Evolutionary conservation across 768 basidiomycete species (phyloP).

Genomic region (Pleurotus platypus): DNA sequence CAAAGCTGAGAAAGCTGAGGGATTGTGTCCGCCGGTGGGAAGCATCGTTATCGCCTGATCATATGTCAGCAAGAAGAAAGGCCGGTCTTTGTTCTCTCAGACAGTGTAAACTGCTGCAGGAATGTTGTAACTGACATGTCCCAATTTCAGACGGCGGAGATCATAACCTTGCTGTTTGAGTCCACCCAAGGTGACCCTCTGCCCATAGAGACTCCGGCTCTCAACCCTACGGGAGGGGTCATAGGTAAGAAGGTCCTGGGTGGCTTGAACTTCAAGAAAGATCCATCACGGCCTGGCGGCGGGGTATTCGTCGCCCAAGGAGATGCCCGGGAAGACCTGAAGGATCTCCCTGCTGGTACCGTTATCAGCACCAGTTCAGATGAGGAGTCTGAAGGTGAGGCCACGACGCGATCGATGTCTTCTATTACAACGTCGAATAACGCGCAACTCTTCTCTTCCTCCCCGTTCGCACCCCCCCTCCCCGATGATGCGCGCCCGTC

Average conservation of each 20-base stretch:
- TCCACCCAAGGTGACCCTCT: conserved; percentile 76
- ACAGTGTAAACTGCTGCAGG: conserved; percentile 5
- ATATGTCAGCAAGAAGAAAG: conserved; percentile 94
- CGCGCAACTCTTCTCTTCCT: conserved; percentile 27
- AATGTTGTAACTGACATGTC: neutral
- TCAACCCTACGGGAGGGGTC: conserved; percentile 79
- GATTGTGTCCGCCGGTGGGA: conserved; percentile 91
- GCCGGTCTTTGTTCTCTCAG: conserved; percentile 31
- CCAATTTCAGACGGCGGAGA: conserved; percentile 74
- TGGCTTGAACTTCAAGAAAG: conserved; percentile 71
- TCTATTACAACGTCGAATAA: conserved; percentile 15
- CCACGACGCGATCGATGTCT: conserved; percentile 15
- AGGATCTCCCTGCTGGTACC: conserved; percentile 55
- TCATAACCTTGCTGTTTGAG: conserved; percentile 87
- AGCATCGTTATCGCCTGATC: conserved; percentile 79
- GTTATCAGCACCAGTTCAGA: conserved; percentile 42
- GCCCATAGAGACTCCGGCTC: conserved; percentile 53
- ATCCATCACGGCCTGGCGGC: conserved; percentile 78
- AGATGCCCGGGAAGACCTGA: conserved; percentile 41
- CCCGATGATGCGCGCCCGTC: conserved; percentile 16
- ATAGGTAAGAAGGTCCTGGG: conserved; percentile 47
- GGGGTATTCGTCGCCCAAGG: conserved; percentile 76
- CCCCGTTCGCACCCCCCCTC: conserved; percentile 31
- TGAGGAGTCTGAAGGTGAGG: conserved; percentile 50
- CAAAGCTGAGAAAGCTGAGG: conserved; percentile 72